These are phyloP conservation scores for Neurospora tetraspora DNA, from an alignment of 495 filamentous ascomycete species.

Conservation along the genomic window DNA sequence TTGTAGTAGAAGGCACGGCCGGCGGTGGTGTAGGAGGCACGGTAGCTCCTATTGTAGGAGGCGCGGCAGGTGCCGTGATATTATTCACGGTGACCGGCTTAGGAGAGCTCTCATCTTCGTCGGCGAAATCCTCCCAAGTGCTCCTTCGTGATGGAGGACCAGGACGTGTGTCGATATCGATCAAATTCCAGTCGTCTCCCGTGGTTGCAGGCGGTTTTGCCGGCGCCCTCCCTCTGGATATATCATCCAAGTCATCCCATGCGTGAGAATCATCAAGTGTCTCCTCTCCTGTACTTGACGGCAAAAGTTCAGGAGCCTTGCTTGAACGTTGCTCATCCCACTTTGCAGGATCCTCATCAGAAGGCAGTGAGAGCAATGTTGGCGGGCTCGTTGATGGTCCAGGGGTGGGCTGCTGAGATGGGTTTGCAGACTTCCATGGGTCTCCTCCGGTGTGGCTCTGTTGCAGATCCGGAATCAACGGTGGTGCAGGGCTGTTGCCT, in stretches of 20 bases:
- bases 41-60: neutral
- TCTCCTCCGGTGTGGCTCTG: constrained; percentile 23
- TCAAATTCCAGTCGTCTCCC: constrained; percentile 38
- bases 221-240: constrained; percentile 24
- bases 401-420: constrained; percentile 21
- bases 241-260: constrained; percentile 32
- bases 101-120: constrained; percentile 16
- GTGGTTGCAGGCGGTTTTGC: constrained; percentile 15
- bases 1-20: neutral
- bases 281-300: constrained; percentile 15
- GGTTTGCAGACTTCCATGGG: constrained; percentile 27
- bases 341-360: constrained; percentile 18
- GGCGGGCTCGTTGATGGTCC: constrained; percentile 16
- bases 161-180: constrained; percentile 30
- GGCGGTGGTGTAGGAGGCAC: neutral
- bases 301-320: neutral
- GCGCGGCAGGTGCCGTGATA: neutral
- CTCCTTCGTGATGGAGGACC: constrained; percentile 25
- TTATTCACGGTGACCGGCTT: constrained; percentile 1
- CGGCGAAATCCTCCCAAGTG: constrained; percentile 30
- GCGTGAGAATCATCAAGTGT: constrained; percentile 30
- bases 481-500: constrained; percentile 8
- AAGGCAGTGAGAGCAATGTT: constrained; percentile 19
- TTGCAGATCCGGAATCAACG: constrained; percentile 12
- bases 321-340: constrained; percentile 28